Base-by-base conservation (phyloP, 2,329 filamentous ascomycete genomes). In the Penicillium sp. region DNA sequence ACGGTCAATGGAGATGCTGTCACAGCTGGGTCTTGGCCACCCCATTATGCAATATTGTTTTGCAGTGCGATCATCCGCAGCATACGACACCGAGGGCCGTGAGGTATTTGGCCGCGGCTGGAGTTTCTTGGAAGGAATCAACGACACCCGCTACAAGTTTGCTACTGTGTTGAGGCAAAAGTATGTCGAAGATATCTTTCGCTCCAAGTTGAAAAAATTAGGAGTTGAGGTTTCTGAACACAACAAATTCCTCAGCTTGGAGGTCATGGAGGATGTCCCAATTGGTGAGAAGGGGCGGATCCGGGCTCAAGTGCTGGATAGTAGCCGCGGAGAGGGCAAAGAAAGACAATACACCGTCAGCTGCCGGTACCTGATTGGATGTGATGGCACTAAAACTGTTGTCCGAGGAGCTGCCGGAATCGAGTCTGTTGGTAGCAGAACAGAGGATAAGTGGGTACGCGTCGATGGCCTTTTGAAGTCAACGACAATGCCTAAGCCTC, bases 151-250 rank as follows among this genome's bases (percentile, higher is more conserved):
- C 24, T 82, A 77, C 67, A 75, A 80, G 59, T 83, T 81, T 62
- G 73, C 76, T 0, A 68, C 82, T n/a, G 80, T 82, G 1, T 62
- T 84, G 53, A 71, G 81, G 16, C 80, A 84, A 66, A 82, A 79
- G 63, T 82, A 81, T 62, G 77, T 80, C 6, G 81, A 83, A 62
- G 76, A 78, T 12, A 77, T 83, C 43, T 78, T 83, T 52, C 72
- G 80, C 43, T 66, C 68, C n/a, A 68, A 72, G 57, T 49, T 76
- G 64, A 66, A 14, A 49, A 11, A 51, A 20, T 11, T 42, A 7
- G 18, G 14, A 5, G 3, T 42, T 24, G n/a, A 18, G 16, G 9
- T 42, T 51, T 2, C 24, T 26, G 21, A 51, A 42, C 3, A n/a
- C 16, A 42, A 38, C 23, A 40, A 21, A 51, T 38, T 38, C 11